Conservation (phyloP, 1,139 yeast species). For the Geotrichum siamense region DNA sequence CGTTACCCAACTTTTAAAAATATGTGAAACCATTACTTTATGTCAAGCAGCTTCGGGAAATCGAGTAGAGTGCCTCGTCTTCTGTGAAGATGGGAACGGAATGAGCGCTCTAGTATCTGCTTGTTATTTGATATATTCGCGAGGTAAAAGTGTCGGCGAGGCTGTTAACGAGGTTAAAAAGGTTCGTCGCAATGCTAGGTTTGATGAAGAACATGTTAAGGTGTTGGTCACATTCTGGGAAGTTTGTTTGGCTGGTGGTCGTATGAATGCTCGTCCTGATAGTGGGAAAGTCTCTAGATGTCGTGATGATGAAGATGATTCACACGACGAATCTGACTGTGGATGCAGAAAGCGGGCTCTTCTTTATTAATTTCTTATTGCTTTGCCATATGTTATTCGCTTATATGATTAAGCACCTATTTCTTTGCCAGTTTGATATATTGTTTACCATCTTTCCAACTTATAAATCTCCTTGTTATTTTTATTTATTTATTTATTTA, state of each 20-base stretch:
- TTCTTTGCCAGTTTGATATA: not conserved
- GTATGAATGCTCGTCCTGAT: constrained; percentile 1
- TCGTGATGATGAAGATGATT: constrained; percentile 6
- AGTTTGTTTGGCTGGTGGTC: constrained; percentile 4
- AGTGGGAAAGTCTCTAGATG: constrained; percentile 3
- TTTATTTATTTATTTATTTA: not conserved
- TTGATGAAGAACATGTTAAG: constrained; percentile 5
- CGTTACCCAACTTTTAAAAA: constrained; percentile 21
- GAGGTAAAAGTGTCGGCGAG: constrained; percentile 20
- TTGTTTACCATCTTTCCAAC: not conserved
- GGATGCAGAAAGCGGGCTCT: constrained; percentile 1
- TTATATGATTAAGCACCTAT: not conserved
- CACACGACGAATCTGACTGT: not conserved
- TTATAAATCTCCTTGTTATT: not conserved
- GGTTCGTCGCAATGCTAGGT: constrained; percentile 1
- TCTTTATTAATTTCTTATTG: not conserved
- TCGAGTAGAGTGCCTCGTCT: constrained; percentile 20
- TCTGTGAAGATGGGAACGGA: constrained; percentile 34
- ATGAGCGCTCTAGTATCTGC: constrained; percentile 29
- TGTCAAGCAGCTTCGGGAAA: constrained; percentile 8
- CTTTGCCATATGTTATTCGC: not conserved
- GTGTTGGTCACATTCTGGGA: constrained; percentile 13
- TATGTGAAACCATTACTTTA: constrained; percentile 19
- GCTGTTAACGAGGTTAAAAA: constrained; percentile 21
- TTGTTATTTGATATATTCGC: constrained; percentile 27